These are phyloP conservation scores for Candida patagonica DNA, from an alignment of 805 yeast genomes.

Conservation along the genomic window DNA sequence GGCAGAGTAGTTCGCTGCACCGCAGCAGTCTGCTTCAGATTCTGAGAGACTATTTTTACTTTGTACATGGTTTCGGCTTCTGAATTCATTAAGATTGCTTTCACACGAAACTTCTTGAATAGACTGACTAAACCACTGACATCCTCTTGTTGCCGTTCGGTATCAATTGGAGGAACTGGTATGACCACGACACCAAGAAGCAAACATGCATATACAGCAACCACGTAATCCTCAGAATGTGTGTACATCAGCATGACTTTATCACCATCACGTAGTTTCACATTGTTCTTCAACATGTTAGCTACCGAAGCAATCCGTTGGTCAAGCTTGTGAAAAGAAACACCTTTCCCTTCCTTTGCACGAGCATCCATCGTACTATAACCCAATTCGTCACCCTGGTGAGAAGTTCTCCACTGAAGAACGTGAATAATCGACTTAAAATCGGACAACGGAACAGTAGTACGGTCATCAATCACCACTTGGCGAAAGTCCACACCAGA, in stretches of 20 bases:
- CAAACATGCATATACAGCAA: conserved; percentile 81
- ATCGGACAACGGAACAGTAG: conserved; percentile 63
- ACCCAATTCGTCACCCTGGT: conserved; percentile 74
- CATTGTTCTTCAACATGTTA: conserved; percentile 58
- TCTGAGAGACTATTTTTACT: conserved; percentile 53
- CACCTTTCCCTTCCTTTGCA: conserved; percentile 40
- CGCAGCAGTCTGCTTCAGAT: conserved; percentile 38
- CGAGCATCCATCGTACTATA: conserved; percentile 37
- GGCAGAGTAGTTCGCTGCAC: conserved; percentile 32
- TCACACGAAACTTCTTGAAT: conserved; percentile 60
- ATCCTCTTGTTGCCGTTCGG: conserved; percentile 63
- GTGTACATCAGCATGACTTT: conserved; percentile 75
- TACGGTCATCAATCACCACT: conserved; percentile 66
- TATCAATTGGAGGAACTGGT: conserved; percentile 64
- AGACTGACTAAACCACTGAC: conserved; percentile 54
- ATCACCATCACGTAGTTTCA: conserved; percentile 56
- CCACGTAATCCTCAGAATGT: conserved; percentile 74
- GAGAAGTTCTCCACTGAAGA: conserved; percentile 65
- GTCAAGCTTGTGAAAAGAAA: conserved; percentile 79
- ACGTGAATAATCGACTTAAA: conserved; percentile 65
- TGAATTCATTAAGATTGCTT: conserved; percentile 64
- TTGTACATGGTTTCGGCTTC: conserved; percentile 66
- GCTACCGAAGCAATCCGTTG: conserved; percentile 67
- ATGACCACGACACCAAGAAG: conserved; percentile 70
- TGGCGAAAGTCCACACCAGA: conserved; percentile 77